A percentile compares a stretch with the other conserved stretches of the same genome.
Conservation (phyloP, 2,329 filamentous ascomycete species). For the Seiridium unicorne region DNA sequence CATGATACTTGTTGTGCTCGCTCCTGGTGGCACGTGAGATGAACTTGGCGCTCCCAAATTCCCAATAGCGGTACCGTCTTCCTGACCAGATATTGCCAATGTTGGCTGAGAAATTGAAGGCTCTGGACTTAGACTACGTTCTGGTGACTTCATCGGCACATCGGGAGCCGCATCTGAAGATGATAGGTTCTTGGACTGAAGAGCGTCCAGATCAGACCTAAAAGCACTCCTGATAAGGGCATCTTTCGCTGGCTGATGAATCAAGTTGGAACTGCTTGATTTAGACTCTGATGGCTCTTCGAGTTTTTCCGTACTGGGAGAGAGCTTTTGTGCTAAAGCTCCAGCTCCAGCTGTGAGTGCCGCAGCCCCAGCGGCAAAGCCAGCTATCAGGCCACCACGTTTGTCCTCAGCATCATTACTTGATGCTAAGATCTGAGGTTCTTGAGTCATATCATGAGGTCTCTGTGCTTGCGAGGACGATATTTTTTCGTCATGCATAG, state of each 20-base stretch:
- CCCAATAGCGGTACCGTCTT: background rate
- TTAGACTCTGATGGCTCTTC: background rate
- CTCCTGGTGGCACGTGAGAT: background rate
- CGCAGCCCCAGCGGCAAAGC: conserved; percentile 4
- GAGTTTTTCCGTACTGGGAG: background rate
- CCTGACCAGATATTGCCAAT: background rate
- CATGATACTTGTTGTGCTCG: background rate
- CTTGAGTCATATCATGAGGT: background rate
- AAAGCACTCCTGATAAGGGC: too few relatives aligned
- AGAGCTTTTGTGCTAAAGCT: conserved; percentile 1
- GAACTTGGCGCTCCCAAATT: background rate
- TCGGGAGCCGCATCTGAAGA: background rate
- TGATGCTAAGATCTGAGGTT: background rate
- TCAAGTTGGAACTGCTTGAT: too few relatives aligned
- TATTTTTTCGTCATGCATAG: too few relatives aligned
- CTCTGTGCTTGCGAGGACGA: background rate
- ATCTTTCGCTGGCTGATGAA: too few relatives aligned
- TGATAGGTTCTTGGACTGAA: background rate
- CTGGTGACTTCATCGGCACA: conserved; percentile 4
- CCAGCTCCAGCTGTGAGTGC: conserved; percentile 4
- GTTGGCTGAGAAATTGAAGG: background rate
- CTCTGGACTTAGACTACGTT: background rate
- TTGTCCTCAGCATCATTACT: background rate
- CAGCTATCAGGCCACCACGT: background rate
- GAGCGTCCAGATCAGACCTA: too few relatives aligned